Percentiles rank a stretch among this genome's conserved stretches.
Conservation (phyloP, 495 filamentous ascomycete genomes). For the Ramalina intermedia region DNA sequence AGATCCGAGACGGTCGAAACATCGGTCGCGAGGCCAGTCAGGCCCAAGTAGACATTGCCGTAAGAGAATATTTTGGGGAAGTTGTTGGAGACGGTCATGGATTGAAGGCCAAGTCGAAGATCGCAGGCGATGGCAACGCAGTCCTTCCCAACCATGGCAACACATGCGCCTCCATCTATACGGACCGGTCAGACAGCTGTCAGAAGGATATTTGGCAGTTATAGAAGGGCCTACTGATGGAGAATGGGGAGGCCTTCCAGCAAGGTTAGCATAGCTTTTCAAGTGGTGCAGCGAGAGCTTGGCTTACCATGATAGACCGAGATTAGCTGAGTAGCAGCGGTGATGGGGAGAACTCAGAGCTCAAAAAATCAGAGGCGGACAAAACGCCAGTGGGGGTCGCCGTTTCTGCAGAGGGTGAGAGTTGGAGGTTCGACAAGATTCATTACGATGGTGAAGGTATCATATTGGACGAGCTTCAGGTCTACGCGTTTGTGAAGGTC, state of each 20-base stretch:
- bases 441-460: too few species aligned
- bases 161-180: constrained; percentile 85
- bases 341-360: too few species aligned
- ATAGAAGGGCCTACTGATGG: constrained; percentile 55
- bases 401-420: too few species aligned
- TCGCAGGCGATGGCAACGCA: constrained; percentile 99
- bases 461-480: too few species aligned
- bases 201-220: neutral
- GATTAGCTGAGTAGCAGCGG: too few species aligned
- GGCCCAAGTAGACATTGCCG: constrained; percentile 88
- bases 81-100: constrained; percentile 96
- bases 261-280: neutral
- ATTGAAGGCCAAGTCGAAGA: constrained; percentile 90
- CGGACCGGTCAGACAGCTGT: constrained; percentile 15
- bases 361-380: too few species aligned
- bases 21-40: constrained; percentile 93
- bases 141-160: constrained; percentile 98
- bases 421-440: too few species aligned
- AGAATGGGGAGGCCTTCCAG: constrained; percentile 60
- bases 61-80: constrained; percentile 99
- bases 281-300: neutral
- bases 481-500: too few species aligned
- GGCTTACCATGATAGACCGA: constrained; percentile 4
- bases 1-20: constrained; percentile 89
- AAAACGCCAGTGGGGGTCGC: too few species aligned